Conservation (phyloP, 768 basidiomycete species). For the Mycena amicta region DNA sequence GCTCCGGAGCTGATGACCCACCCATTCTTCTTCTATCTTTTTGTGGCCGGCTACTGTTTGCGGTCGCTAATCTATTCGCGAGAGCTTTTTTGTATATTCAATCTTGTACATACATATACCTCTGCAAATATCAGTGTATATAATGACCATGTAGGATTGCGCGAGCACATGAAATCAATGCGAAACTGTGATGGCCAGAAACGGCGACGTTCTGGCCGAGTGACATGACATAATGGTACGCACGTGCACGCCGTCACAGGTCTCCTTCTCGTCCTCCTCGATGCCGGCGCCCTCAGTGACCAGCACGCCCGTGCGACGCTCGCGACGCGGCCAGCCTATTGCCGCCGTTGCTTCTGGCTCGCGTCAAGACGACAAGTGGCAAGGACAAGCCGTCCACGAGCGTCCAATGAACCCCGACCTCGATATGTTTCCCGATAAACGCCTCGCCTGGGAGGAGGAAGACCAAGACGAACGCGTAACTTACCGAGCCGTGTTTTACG, state of each 20-base stretch:
- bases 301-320: slow-evolving; percentile 9
- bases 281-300: not conserved
- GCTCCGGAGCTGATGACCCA: slow-evolving; percentile 32
- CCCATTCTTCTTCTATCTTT: not conserved
- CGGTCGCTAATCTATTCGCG: too few relatives aligned
- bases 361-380: slow-evolving; percentile 4
- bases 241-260: too few relatives aligned
- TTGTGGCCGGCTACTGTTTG: too few relatives aligned
- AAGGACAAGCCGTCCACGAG: slow-evolving; percentile 2
- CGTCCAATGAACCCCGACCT: slow-evolving; percentile 11
- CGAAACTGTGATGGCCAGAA: too few relatives aligned
- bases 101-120: not conserved
- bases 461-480: slow-evolving; percentile 4
- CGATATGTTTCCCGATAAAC: slow-evolving; percentile 12
- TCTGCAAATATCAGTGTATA: too few relatives aligned
- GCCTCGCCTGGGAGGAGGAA: slow-evolving; percentile 6
- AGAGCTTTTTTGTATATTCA: not conserved
- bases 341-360: not conserved
- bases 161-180: too few relatives aligned
- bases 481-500: slow-evolving; percentile 10
- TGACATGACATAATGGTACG: too few relatives aligned
- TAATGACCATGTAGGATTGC: too few relatives aligned
- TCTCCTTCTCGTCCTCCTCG: too few relatives aligned
- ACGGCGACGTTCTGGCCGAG: too few relatives aligned
- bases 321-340: slow-evolving; percentile 17